Percentiles rank a stretch among this genome's conserved stretches.
These are phyloP conservation scores for Wickerhamiella allomyrinae DNA, from an alignment of 805 yeast genomes.

Conservation along the genomic window DNA sequence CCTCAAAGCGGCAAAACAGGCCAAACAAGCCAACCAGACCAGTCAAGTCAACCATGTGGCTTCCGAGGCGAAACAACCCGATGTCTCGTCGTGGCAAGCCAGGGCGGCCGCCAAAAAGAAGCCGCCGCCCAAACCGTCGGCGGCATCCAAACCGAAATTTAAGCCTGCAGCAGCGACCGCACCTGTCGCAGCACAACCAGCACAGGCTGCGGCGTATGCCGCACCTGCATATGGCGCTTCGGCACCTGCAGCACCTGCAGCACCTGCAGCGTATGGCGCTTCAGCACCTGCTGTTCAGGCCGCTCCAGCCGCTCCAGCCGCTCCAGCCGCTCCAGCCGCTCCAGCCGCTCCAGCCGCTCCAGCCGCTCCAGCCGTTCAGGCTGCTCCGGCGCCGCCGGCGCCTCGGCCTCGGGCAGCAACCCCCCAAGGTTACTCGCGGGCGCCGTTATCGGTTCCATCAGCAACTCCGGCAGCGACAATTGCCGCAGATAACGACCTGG, in stretches of 20 bases:
- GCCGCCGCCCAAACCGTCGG: constrained; percentile 16
- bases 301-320: too few relatives aligned
- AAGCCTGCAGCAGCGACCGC: neutral
- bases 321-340: too few relatives aligned
- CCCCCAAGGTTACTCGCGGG: neutral
- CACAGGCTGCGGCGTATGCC: constrained; percentile 2
- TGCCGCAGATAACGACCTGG: constrained; percentile 12
- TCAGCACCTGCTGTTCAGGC: too few relatives aligned
- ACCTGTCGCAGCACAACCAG: constrained; percentile 2
- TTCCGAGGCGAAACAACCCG: neutral
- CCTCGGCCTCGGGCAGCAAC: constrained; percentile 2
- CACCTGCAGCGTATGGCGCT: too few relatives aligned
- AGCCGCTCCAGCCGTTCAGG: too few relatives aligned
- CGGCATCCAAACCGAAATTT: constrained; percentile 1
- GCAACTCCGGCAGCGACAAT: neutral
- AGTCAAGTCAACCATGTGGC: neutral
- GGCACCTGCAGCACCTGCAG: too few relatives aligned
- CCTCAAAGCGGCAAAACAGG: neutral
- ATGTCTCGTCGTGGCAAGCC: neutral
- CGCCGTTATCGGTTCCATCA: constrained; percentile 5
- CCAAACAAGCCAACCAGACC: neutral
- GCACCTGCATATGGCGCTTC: too few relatives aligned
- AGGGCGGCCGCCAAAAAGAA: constrained; percentile 11
- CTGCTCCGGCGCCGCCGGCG: constrained; percentile 4
- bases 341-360: too few relatives aligned